Base-by-base conservation (phyloP, 768 basidiomycete species). In the Clavulina sp. region DNA sequence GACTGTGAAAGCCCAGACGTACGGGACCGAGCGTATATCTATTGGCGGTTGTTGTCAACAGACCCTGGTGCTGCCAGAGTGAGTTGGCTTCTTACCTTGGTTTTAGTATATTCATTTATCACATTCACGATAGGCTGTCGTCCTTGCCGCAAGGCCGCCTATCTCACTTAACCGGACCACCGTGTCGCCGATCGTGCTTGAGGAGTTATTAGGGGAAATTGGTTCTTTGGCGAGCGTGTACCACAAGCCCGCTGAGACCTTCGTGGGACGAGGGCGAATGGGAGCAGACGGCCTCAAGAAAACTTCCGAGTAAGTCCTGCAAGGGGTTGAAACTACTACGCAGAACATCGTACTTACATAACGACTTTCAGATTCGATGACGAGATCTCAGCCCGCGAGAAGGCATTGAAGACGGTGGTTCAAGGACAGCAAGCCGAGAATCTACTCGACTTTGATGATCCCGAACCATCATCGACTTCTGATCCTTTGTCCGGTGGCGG, bases 1-100 rank as follows among this genome's bases (percentile, higher is more conserved):
- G 89, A 91, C 58, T 95, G 91, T 58, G 95, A 99, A 60, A 91
- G 84, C 4, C 87, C 95, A 9, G 93, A 97, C 63, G 87, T 99
- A 16, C 75, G 95, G 38, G 95, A 99, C 64, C 74, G 92, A 47
- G 95, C 95, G 1, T 99, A 97, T 62, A 93, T 97, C 36, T 97
- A 97, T 61, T 99, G 95, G 95, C 73, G 95, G 55, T 61, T 99
- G 56, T 65, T 99, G 26, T 93, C 88, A 4, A 91, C 88, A 52
- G 93, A 99, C 64, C 87, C 92, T 1, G 86, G 78, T 2, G 89
- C 93, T 18, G 93, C 95, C 0, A 99, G 96, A 74, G 91, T 86
- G 55, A 19, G 3, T 24, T 5, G n/a, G 1, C 28, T 31, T 23
- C 49, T 49, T 49, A 29, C 9, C 43, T 46, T 46, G 16, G n/a